A percentile compares a stretch with the other conserved stretches of the same genome.
phyloP scores from a whole-genome alignment of 306 rosid genomes.

The Vachellia collinsii region DNA sequence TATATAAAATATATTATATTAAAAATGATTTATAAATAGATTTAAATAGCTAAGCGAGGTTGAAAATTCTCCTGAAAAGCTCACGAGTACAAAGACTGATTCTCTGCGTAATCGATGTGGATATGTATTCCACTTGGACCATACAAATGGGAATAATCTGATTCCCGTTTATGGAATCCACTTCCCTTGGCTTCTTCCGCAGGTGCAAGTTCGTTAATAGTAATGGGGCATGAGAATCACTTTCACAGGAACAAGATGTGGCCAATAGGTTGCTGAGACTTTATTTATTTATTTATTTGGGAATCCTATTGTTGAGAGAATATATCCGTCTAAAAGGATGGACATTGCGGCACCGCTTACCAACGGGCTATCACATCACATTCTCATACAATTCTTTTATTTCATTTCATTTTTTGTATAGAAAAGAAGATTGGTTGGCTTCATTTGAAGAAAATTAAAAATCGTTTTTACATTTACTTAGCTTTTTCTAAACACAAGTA shows the following conservation, averaged over 20 bases:
- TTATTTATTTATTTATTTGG: background rate
- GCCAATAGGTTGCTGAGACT: background rate
- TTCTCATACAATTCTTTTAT: background rate
- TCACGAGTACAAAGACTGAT: constrained; percentile 48
- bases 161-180: constrained; percentile 41
- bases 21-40: too few species aligned
- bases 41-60: too few species aligned
- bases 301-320: background rate
- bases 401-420: background rate
- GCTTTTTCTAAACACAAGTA: too few species aligned
- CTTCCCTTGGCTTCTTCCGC: constrained; percentile 51
- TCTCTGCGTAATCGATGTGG: constrained; percentile 56
- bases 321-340: background rate
- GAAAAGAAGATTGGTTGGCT: background rate
- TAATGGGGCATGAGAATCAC: constrained; percentile 24
- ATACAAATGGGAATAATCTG: constrained; percentile 56
- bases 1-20: too few species aligned
- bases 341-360: background rate
- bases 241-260: background rate
- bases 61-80: constrained; percentile 46
- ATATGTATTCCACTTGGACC: constrained; percentile 63
- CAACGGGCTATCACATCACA: background rate
- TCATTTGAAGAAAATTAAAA: background rate
- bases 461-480: too few species aligned
- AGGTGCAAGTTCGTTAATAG: background rate